Evolutionary conservation across 2,329 filamentous ascomycete species (phyloP), one percentile per base, ranked within the genome.

Genomic region (Aspergillus niger): DNA sequence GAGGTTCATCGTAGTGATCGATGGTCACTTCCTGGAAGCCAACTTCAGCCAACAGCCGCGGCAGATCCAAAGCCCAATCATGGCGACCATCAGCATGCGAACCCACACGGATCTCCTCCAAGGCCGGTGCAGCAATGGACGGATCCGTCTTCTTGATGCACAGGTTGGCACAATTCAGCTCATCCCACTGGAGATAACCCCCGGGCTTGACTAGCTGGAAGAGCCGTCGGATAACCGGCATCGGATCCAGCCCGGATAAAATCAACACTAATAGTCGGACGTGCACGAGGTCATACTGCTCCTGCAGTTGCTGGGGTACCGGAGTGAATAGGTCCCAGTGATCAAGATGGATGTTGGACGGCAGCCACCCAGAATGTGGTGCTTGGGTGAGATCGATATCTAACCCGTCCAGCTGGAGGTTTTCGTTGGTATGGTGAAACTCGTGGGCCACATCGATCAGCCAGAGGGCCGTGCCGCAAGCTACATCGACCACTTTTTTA

Each of bases 151-250:
- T 66, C 55, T 62, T 58, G 20, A 67, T 47, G 28, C 60, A 47
- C 41, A 59, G 69, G 49, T 64, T 48, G 70, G 60, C 59, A 28
- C 56, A 65, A 43, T 72, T 60, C 36, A 72, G 58, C 20, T 71
- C 70, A 44, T 73, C 70, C 71, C 71, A 73, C 58, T 73, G 70
- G 8, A 73, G 61, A 53, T 67, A 70, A 1, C 71, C 71, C 8
- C 70, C 70, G 0, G 68, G 70, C 38, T 69, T 69, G 47, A 74
- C 61, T 55, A 73, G 59, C n/a, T 60, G 57, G 7, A 62, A 53
- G 8, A 72, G 58, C 36, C 68, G 65, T 15, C 58, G 57, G 22
- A 71, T 54, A 7, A 67, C 65, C 8, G 63, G 57, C 24, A 30
- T 32, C 3, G 57, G 57, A 43, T 67, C 63, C 11, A 61, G 55